These are phyloP conservation scores for Polygonum aviculare DNA, from an alignment of 148 eudicot genomes.

Conservation along the genomic window DNA sequence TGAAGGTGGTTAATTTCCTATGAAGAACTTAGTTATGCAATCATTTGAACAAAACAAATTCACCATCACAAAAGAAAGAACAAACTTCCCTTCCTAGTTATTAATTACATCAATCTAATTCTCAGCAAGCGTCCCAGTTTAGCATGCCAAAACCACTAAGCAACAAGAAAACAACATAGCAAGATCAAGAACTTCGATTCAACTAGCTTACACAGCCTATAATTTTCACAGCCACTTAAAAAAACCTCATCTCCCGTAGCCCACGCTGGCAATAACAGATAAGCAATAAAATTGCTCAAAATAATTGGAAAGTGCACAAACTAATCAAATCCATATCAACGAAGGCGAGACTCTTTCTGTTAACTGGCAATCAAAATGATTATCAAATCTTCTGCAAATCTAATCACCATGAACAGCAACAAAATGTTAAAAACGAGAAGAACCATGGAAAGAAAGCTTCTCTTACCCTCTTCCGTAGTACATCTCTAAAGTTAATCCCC, in stretches of 20 bases:
- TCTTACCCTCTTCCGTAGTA: slow-evolving; percentile 1
- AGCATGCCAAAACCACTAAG: not conserved
- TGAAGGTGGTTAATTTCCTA: not conserved
- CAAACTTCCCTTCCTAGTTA: not conserved
- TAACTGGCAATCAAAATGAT: not conserved
- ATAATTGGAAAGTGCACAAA: not conserved
- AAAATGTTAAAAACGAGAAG: not conserved
- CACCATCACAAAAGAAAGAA: not conserved
- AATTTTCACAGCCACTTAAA: not conserved
- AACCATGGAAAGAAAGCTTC: not conserved
- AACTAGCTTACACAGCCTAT: not conserved
- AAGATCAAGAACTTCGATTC: not conserved
- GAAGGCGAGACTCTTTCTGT: not conserved
- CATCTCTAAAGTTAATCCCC: not conserved
- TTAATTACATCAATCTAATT: not conserved
- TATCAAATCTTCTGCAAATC: slow-evolving; percentile 1
- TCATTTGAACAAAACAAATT: not conserved
- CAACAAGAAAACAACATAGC: not conserved
- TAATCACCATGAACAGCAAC: not conserved
- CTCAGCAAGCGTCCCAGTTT: not conserved
- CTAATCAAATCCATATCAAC: not conserved
- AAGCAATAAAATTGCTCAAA: not conserved
- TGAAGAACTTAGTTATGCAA: not conserved
- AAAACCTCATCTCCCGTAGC: not conserved
- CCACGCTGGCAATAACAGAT: not conserved